phyloP scores from a whole-genome alignment of 2,329 filamentous ascomycete genomes.

The Aureobasidium sp. region DNA sequence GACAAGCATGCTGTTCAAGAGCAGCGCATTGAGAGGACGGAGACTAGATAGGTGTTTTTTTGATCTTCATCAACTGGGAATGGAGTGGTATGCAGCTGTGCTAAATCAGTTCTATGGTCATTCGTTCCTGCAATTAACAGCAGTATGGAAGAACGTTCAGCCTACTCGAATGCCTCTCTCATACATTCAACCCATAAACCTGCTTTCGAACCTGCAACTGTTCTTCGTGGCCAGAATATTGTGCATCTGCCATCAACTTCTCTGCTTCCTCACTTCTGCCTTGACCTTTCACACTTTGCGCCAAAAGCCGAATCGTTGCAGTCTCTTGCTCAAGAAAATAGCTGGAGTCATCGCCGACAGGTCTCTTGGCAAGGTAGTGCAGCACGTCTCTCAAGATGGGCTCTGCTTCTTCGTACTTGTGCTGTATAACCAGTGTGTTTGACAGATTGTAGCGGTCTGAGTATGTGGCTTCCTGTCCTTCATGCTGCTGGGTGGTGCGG shows the following conservation, averaged over 20 bases:
- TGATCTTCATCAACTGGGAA: too few species aligned
- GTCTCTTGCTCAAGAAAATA: background rate
- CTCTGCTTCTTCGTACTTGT: background rate
- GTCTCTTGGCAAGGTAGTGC: background rate
- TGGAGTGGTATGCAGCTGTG: too few species aligned
- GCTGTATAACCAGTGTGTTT: background rate
- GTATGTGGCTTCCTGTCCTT: background rate
- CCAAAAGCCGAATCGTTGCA: background rate
- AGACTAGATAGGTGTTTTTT: background rate
- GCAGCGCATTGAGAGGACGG: background rate
- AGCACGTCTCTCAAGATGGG: background rate
- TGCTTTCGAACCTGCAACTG: background rate
- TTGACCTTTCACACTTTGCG: background rate
- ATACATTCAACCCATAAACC: background rate
- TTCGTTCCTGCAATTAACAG: too few species aligned
- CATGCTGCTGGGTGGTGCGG: background rate
- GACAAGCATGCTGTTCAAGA: conserved; percentile 4
- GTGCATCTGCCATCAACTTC: background rate
- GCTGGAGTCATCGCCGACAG: background rate
- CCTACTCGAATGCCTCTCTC: too few species aligned
- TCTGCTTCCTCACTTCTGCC: background rate
- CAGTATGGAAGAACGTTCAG: too few species aligned
- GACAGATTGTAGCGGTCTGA: background rate
- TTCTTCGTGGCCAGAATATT: background rate
- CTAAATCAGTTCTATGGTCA: too few species aligned